These are phyloP conservation scores for Penicillium sumatraense DNA, from an alignment of 2,329 filamentous ascomycete genomes.

Conservation along the genomic window DNA sequence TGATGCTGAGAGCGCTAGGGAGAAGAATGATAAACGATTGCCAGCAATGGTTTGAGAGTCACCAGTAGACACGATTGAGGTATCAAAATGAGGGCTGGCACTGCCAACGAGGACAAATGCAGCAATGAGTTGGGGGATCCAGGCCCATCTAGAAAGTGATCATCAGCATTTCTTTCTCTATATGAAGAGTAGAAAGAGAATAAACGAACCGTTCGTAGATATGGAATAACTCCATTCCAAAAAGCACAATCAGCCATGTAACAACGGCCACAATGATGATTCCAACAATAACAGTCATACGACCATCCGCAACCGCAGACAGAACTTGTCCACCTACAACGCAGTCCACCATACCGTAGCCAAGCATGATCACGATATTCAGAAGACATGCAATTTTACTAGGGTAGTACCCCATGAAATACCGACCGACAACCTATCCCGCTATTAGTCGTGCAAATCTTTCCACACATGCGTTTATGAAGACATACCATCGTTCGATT, in stretches of 20 bases:
- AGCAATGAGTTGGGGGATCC: slow-evolving; percentile 39
- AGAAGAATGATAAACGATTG: slow-evolving; percentile 34
- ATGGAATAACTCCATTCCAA: slow-evolving; percentile 38
- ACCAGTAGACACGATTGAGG: slow-evolving; percentile 12
- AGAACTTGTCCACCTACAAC: slow-evolving; percentile 40
- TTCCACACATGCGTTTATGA: neutral
- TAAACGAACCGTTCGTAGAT: slow-evolving; percentile 36
- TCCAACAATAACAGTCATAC: slow-evolving; percentile 34
- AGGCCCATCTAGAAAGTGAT: slow-evolving; percentile 25
- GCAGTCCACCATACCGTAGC: slow-evolving; percentile 40
- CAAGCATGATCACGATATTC: slow-evolving; percentile 40
- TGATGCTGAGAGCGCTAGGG: slow-evolving; percentile 31
- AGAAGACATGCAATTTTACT: slow-evolving; percentile 36
- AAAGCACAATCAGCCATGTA: slow-evolving; percentile 30
- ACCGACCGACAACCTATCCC: slow-evolving; percentile 33
- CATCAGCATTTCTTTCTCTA: neutral
- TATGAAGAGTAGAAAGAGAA: neutral
- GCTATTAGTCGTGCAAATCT: no score
- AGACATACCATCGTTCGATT: slow-evolving; percentile 38
- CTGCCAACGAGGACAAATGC: slow-evolving; percentile 39
- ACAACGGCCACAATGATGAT: slow-evolving; percentile 31
- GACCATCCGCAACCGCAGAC: slow-evolving; percentile 33
- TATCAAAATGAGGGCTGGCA: slow-evolving; percentile 35
- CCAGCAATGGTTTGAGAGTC: slow-evolving; percentile 13
- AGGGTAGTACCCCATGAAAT: slow-evolving; percentile 42